A percentile compares a stretch with the other conserved stretches of the same genome.
Conservation (phyloP, 768 basidiomycete genomes). For the Serendipita vermifera region DNA sequence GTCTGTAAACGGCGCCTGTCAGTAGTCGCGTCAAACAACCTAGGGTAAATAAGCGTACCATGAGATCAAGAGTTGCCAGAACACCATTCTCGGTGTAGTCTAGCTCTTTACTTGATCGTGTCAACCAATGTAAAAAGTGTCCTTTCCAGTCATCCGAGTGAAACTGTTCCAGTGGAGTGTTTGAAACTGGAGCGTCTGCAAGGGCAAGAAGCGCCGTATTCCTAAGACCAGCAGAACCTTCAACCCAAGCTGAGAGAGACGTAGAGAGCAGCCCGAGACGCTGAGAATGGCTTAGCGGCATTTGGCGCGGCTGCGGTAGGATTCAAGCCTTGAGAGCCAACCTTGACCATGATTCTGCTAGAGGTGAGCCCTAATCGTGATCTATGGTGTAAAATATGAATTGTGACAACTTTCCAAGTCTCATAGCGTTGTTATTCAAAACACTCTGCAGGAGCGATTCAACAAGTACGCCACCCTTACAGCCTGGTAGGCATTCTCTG, state of each 20-base stretch:
- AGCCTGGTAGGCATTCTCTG: slow-evolving; percentile 15
- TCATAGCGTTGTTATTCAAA: slow-evolving; percentile 87
- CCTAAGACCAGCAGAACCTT: slow-evolving; percentile 16
- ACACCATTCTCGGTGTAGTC: slow-evolving; percentile 15
- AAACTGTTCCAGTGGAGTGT: slow-evolving; percentile 10
- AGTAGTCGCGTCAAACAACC: background rate
- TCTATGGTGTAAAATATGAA: slow-evolving; percentile 4
- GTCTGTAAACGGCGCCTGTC: slow-evolving; percentile 14
- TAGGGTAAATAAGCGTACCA: slow-evolving; percentile 9
- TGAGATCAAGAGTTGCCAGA: slow-evolving; percentile 12
- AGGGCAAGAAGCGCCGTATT: slow-evolving; percentile 13
- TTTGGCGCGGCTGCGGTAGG: background rate
- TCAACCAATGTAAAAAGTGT: slow-evolving; percentile 8
- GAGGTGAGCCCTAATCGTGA: slow-evolving; percentile 43
- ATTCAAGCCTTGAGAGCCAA: slow-evolving; percentile 6
- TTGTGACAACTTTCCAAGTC: slow-evolving; percentile 32
- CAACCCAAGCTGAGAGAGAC: slow-evolving; percentile 18
- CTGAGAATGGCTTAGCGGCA: background rate
- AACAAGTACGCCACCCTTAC: slow-evolving; percentile 45
- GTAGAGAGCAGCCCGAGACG: background rate
- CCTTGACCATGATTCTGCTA: slow-evolving; percentile 59
- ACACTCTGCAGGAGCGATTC: slow-evolving; percentile 75
- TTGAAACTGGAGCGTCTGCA: background rate
- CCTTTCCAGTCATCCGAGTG: background rate
- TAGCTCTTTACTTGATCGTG: slow-evolving; percentile 9